Evolutionary conservation across 1,284 basidiomycete genomes (phyloP).

Genomic region (Leccinum variabile): DNA sequence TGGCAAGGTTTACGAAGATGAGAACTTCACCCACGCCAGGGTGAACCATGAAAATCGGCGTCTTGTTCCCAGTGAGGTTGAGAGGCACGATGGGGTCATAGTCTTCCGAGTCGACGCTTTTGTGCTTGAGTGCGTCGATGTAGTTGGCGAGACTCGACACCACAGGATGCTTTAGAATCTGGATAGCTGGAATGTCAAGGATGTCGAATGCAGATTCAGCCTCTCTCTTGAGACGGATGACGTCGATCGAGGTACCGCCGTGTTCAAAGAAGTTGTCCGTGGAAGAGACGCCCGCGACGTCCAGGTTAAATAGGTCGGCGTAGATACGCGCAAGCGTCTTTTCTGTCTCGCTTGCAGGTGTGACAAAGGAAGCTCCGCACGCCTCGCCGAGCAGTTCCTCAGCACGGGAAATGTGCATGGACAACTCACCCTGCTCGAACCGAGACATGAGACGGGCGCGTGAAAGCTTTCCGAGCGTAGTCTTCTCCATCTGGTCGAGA

Average conservation of each 20-base stretch:
- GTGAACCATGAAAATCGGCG: conserved; percentile 37
- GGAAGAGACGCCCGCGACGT: conserved; percentile 22
- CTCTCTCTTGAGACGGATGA: conserved; percentile 33
- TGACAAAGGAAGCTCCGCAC: conserved; percentile 19
- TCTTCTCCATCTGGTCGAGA: conserved; percentile 29
- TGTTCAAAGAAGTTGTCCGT: conserved; percentile 32
- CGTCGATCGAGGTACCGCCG: conserved; percentile 31
- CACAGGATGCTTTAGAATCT: conserved; percentile 39
- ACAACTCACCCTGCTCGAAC: conserved; percentile 26
- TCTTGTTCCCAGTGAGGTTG: conserved; percentile 38
- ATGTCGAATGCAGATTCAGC: conserved; percentile 36
- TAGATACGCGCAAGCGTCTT: conserved; percentile 22
- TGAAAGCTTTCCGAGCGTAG: conserved; percentile 28
- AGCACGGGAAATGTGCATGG: conserved; percentile 19
- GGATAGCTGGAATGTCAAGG: conserved; percentile 38
- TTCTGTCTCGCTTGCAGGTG: conserved; percentile 21
- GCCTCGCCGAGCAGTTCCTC: conserved; percentile 22
- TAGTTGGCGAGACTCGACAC: conserved; percentile 34
- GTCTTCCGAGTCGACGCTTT: conserved; percentile 10
- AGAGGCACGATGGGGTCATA: conserved; percentile 38
- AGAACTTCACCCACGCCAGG: conserved; percentile 37
- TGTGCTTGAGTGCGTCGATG: conserved; percentile 14
- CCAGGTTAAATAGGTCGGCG: conserved; percentile 27
- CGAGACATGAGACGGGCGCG: conserved; percentile 21
- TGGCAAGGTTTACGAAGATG: conserved; percentile 43